Conservation (phyloP, 768 basidiomycete species). For the Lactifluus hygrophoroides region DNA sequence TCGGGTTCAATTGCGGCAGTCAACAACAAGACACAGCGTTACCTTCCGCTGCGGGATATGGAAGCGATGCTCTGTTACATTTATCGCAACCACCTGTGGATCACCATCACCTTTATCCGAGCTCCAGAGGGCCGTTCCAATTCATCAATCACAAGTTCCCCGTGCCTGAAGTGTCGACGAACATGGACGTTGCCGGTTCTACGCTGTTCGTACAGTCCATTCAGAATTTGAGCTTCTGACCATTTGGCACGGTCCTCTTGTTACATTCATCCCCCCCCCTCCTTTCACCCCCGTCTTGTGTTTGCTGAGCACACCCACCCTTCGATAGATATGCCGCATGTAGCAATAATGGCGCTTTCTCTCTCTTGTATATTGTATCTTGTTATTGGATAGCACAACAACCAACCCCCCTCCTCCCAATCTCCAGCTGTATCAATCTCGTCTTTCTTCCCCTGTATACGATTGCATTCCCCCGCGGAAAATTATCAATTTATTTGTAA, state of each 20-base stretch:
- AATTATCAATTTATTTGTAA: constrained; percentile 20
- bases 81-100: neutral
- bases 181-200: neutral
- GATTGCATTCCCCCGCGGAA: neutral
- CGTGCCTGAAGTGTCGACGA: neutral
- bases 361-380: constrained; percentile 18
- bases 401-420: too few species aligned
- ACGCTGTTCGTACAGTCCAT: constrained; percentile 6
- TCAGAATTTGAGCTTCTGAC: constrained; percentile 11
- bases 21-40: neutral
- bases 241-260: too few species aligned
- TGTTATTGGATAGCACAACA: constrained; percentile 11
- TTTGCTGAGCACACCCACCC: constrained; percentile 7
- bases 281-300: neutral
- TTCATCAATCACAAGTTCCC: constrained; percentile 11
- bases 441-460: constrained; percentile 5
- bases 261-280: too few species aligned
- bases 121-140: neutral
- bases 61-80: neutral
- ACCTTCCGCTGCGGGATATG: neutral
- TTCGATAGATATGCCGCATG: constrained; percentile 3
- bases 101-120: neutral
- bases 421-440: constrained; percentile 16
- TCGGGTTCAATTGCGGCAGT: neutral
- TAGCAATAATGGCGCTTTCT: constrained; percentile 16